These are phyloP conservation scores for Aspergillus luchuensis DNA, from an alignment of 2,329 filamentous ascomycete genomes.

Conservation along the genomic window DNA sequence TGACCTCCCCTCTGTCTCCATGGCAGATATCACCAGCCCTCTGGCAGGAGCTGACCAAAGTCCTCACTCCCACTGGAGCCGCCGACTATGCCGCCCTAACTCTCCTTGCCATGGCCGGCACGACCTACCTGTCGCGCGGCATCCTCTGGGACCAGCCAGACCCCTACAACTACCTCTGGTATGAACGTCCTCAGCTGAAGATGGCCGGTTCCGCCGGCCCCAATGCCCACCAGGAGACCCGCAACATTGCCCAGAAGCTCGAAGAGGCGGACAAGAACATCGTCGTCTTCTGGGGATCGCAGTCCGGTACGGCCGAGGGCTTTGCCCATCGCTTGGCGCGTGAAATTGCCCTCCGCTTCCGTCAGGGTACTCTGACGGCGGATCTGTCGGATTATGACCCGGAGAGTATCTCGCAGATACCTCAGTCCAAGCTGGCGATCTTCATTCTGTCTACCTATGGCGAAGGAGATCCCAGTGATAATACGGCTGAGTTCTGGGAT, in stretches of 20 bases:
- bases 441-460: conserved; percentile 93
- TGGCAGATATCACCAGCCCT: conserved; percentile 21
- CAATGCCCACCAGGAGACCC: conserved; percentile 38
- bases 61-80: conserved; percentile 23
- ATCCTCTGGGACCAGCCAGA: conserved; percentile 54
- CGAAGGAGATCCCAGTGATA: conserved; percentile 93
- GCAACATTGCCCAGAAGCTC: conserved; percentile 51
- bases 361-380: conserved; percentile 90
- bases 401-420: conserved; percentile 77
- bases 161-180: conserved; percentile 52
- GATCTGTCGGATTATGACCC: conserved; percentile 93
- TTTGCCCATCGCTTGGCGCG: conserved; percentile 88
- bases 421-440: conserved; percentile 81
- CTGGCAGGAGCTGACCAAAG: conserved; percentile 23
- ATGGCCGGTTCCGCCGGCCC: conserved; percentile 25
- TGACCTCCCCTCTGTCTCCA: conserved; percentile 4
- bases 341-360: conserved; percentile 86
- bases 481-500: conserved; percentile 85
- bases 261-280: conserved; percentile 63
- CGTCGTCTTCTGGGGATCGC: conserved; percentile 90
- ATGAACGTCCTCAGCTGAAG: conserved; percentile 51
- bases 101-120: conserved; percentile 38
- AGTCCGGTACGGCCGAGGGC: conserved; percentile 92
- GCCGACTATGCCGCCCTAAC: conserved; percentile 42
- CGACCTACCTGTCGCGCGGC: conserved; percentile 48